Percentiles rank a stretch among this genome's conserved stretches.
phyloP scores from a whole-genome alignment of 2,329 filamentous ascomycete genomes.

The Penicillium decumbens region DNA sequence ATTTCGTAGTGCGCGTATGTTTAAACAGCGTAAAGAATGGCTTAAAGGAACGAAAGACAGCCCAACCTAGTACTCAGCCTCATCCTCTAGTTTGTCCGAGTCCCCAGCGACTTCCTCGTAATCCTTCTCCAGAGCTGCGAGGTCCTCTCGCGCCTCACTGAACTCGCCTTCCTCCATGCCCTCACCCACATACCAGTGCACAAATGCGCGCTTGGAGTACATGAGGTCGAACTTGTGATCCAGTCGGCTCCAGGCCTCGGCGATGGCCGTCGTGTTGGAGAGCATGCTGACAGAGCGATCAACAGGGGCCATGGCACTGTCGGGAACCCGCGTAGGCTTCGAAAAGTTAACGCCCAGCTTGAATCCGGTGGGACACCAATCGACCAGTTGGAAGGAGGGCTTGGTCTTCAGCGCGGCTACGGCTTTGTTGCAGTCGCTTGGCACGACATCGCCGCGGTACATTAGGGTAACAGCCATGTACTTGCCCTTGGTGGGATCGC shows the following conservation, averaged over 20 bases:
- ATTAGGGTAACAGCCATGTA: slow-evolving; percentile 99
- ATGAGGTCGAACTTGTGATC: slow-evolving; percentile 99
- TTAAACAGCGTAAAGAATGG: slow-evolving; percentile 8
- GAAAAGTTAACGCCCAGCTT: slow-evolving; percentile 99
- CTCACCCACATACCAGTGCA: slow-evolving; percentile 99
- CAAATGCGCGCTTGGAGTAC: slow-evolving; percentile 99
- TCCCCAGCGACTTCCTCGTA: slow-evolving; percentile 98
- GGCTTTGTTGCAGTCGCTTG: slow-evolving; percentile 87
- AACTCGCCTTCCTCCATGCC: slow-evolving; percentile 99
- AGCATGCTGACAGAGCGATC: slow-evolving; percentile 99
- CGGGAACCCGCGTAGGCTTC: slow-evolving; percentile 89
- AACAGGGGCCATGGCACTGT: slow-evolving; percentile 95
- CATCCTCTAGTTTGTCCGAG: slow-evolving; percentile 79
- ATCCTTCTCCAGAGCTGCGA: slow-evolving; percentile 94
- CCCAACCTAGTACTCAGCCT: slow-evolving; percentile 80
- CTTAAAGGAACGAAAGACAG: not conserved
- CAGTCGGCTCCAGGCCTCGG: slow-evolving; percentile 94
- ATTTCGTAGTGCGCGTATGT: slow-evolving; percentile 8
- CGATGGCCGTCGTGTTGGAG: slow-evolving; percentile 88
- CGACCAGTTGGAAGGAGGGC: slow-evolving; percentile 97
- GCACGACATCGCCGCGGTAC: slow-evolving; percentile 97
- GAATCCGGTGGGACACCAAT: slow-evolving; percentile 99
- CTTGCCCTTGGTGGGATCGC: slow-evolving; percentile 96
- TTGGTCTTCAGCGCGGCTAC: slow-evolving; percentile 98
- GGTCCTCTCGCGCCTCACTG: slow-evolving; percentile 96